These are phyloP conservation scores for Obba rivulosa DNA, from an alignment of 768 basidiomycete species.

Conservation along the genomic window DNA sequence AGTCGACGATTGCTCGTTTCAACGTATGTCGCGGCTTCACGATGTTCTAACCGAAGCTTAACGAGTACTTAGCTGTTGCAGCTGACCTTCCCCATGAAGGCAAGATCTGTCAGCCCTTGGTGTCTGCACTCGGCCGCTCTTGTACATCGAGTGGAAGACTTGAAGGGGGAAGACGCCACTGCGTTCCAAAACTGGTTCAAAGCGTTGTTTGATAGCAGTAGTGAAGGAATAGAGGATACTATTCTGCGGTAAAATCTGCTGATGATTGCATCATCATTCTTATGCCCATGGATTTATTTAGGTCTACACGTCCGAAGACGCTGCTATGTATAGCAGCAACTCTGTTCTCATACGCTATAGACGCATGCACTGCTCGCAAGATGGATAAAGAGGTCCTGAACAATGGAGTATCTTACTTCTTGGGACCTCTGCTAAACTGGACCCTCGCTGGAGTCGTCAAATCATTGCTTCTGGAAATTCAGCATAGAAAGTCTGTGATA, in stretches of 20 bases:
- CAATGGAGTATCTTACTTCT: slow-evolving; percentile 77
- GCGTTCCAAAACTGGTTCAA: slow-evolving; percentile 58
- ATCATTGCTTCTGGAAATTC: slow-evolving; percentile 56
- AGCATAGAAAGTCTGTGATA: slow-evolving; percentile 43
- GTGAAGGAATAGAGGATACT: slow-evolving; percentile 80
- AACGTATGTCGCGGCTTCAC: slow-evolving; percentile 33
- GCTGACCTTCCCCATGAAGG: slow-evolving; percentile 40
- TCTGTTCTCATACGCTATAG: slow-evolving; percentile 60
- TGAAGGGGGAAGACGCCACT: slow-evolving; percentile 15
- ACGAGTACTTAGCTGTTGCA: slow-evolving; percentile 40
- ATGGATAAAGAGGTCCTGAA: slow-evolving; percentile 64
- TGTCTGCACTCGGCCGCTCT: slow-evolving; percentile 46
- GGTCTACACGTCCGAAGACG: slow-evolving; percentile 65
- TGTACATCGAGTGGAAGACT: slow-evolving; percentile 34
- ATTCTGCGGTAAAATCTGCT: slow-evolving; percentile 34
- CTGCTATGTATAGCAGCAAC: slow-evolving; percentile 64
- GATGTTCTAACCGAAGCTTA: not conserved
- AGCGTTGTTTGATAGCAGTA: slow-evolving; percentile 68
- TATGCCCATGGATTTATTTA: slow-evolving; percentile 20
- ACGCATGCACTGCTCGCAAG: slow-evolving; percentile 39
- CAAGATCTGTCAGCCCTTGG: slow-evolving; percentile 41
- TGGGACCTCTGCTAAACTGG: slow-evolving; percentile 70
- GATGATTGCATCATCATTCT: not conserved
- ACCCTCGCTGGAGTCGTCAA: slow-evolving; percentile 71
- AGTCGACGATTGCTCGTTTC: slow-evolving; percentile 60